Conservation (phyloP, 371 early-diverging fungal genomes). For the Entomophthora muscae region DNA sequence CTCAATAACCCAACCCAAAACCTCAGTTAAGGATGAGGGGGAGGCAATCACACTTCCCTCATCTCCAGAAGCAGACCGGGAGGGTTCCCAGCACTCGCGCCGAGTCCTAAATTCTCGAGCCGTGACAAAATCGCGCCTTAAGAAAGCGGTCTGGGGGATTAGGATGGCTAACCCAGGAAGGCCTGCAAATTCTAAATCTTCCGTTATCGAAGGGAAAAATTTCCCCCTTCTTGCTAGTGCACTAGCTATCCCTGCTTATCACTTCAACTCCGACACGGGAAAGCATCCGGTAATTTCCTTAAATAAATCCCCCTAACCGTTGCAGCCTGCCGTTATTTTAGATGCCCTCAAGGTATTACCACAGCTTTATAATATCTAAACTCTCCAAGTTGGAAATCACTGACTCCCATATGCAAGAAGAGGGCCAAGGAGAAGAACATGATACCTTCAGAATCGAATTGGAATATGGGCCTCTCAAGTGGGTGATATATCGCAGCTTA, state of each 20-base stretch:
- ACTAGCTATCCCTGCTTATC: neutral
- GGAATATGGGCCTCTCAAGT: constrained; percentile 60
- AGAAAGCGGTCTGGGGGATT: neutral
- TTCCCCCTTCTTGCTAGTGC: neutral
- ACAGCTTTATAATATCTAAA: neutral
- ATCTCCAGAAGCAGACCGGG: too few species aligned
- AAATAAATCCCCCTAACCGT: neutral
- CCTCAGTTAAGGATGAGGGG: too few species aligned
- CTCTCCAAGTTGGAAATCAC: constrained; percentile 3
- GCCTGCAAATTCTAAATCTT: too few species aligned
- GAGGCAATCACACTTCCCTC: too few species aligned
- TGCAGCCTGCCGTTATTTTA: constrained; percentile 21
- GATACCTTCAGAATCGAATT: constrained; percentile 48
- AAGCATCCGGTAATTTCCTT: neutral
- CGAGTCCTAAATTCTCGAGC: too few species aligned
- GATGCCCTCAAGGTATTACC: constrained; percentile 16
- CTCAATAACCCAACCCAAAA: too few species aligned
- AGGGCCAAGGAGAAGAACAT: constrained; percentile 16
- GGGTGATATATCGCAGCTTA: constrained; percentile 49
- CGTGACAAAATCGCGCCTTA: too few species aligned
- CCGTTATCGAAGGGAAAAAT: neutral
- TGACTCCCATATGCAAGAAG: constrained; percentile 6
- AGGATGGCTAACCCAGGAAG: neutral
- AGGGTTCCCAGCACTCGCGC: too few species aligned
- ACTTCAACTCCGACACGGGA: neutral